phyloP scores from a whole-genome alignment of 2,329 filamentous ascomycete species.

The Aspergillus sp. region DNA sequence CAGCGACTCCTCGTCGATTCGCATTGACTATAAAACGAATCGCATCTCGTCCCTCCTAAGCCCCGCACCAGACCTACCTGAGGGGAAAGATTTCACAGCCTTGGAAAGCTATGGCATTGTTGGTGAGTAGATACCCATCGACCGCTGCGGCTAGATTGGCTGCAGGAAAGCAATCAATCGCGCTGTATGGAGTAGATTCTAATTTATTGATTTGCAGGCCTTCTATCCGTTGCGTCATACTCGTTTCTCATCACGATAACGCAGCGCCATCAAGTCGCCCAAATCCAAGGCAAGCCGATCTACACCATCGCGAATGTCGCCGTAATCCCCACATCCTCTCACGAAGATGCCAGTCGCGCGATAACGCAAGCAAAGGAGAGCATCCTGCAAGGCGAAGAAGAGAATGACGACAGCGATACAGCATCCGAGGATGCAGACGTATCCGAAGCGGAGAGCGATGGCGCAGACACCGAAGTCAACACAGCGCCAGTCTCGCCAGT shows the following conservation, averaged over 20 bases:
- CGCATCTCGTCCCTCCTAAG: conserved; percentile 50
- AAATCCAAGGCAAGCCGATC: conserved; percentile 76
- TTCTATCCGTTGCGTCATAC: conserved; percentile 77
- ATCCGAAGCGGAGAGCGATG: conserved; percentile 31
- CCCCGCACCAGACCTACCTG: conserved; percentile 23
- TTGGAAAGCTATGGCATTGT: conserved; percentile 56
- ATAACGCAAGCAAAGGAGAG: conserved; percentile 62
- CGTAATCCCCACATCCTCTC: conserved; percentile 81
- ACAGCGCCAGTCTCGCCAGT: conserved; percentile 28
- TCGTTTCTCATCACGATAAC: conserved; percentile 87
- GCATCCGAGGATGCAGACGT: conserved; percentile 24
- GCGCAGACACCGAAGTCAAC: conserved; percentile 25
- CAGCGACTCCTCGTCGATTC: conserved; percentile 61
- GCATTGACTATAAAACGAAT: conserved; percentile 67
- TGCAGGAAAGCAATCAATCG: background rate
- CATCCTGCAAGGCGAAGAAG: conserved; percentile 42
- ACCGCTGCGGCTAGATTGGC: background rate
- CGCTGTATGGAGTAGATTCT: background rate
- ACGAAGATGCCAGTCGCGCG: conserved; percentile 69
- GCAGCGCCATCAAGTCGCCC: conserved; percentile 81
- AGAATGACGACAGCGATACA: conserved; percentile 29
- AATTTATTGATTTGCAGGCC: conserved; percentile 54
- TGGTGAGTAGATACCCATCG: conserved; percentile 45
- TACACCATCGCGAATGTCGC: conserved; percentile 88
- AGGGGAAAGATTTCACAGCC: conserved; percentile 31